Evolutionary conservation across 768 basidiomycete genomes (phyloP), one percentile per base, ranked within the genome.

Genomic region (Cystofilobasidium macerans): DNA sequence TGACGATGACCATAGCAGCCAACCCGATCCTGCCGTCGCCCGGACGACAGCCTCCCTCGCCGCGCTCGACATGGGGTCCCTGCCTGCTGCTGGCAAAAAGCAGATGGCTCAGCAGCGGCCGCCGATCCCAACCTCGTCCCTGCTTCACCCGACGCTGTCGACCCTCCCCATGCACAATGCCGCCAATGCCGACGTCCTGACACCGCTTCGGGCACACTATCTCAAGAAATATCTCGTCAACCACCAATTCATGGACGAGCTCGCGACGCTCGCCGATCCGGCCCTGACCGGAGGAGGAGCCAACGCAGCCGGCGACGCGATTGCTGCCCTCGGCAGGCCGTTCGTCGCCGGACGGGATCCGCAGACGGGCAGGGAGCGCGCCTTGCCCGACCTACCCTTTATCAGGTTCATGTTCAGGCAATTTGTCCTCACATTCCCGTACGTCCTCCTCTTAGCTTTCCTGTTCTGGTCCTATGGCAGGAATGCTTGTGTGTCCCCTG

Each of bases 191-290:
- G 43, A 69, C 58, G 71, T 69, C 56, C 83, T 97, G 57, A 89
- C 90, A 0, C 89, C 94, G 16, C 78, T 93, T 57, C 86, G 93
- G 48, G 91, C 93, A 5, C 95, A 99, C 74, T 99, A 99, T 77
- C 88, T 99, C 75, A 99, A 98, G 81, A 98, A 98, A 77, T 83
- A 89, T 22, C 85, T 99, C 64, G 81, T 97, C 51, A 84, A 87
- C 70, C 85, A 97, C 60, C 86, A 97, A 75, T 85, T 97, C 71
- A 77, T 79, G 71, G 78, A 77, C n/a, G 95, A 99, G 76, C 82
- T 98, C 68, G 80, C 83, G 67, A 78, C 78, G 26, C 80, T 91
- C 70, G 82, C 75, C 61, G 73, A 76, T 35, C 77, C 79, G 0
- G 69, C 73, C 13, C 70, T 77, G 22, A n/a, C n/a, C n/a, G n/a